These are phyloP conservation scores for Babesia bigemina DNA, from an alignment of 169 alveolate genomes.

Conservation along the genomic window DNA sequence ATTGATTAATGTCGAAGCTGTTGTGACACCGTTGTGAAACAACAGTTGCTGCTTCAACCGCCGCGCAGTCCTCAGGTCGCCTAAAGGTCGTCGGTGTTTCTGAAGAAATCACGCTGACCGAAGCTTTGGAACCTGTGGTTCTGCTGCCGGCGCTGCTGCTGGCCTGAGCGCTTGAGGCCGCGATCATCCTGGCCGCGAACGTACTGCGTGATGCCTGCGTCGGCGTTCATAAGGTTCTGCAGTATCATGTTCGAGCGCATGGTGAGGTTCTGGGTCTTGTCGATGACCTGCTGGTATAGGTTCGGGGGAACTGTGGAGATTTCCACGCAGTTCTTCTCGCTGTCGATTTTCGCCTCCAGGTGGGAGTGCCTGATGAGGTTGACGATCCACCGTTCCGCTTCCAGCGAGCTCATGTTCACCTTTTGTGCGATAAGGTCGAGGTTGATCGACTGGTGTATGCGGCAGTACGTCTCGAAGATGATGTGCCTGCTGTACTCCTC, in stretches of 20 bases:
- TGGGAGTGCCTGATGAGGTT: conserved; percentile 86
- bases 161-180: conserved; percentile 20
- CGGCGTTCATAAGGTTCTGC: conserved; percentile 75
- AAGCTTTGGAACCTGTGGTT: conserved; percentile 32
- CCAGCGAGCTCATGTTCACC: conserved; percentile 84
- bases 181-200: conserved; percentile 22
- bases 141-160: conserved; percentile 52
- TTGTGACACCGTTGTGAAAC: not conserved
- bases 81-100: conserved; percentile 2
- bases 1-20: not conserved
- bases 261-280: conserved; percentile 82
- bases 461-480: conserved; percentile 89
- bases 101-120: conserved; percentile 45
- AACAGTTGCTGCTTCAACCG: no score
- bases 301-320: conserved; percentile 85
- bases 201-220: conserved; percentile 22
- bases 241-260: conserved; percentile 81
- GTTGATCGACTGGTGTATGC: conserved; percentile 89
- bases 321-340: conserved; percentile 89
- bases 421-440: conserved; percentile 85
- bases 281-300: conserved; percentile 86
- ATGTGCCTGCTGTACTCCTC: conserved; percentile 87
- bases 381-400: conserved; percentile 91
- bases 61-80: no score
- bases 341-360: conserved; percentile 88